Base-by-base conservation (phyloP, 495 filamentous ascomycete genomes). In the Daldinia concentrica region DNA sequence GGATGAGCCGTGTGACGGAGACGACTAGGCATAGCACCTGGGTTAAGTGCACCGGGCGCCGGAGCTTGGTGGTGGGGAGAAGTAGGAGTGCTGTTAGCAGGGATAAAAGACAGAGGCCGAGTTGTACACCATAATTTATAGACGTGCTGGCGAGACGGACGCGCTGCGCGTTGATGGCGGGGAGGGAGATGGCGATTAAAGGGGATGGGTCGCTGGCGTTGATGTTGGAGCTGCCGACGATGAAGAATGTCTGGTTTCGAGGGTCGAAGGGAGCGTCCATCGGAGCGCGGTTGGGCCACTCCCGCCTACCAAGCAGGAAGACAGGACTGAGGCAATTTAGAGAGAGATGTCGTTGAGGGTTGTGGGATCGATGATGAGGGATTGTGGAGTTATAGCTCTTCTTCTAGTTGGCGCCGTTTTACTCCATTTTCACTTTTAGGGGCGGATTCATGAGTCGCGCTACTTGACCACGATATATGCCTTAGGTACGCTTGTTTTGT, bases 41-140 rank as follows among this genome's bases (percentile, higher is more conserved):
- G 4, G 64, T 12, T 0, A 72, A 48, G 55, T 72, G 64, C 8
- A 72, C 48, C 1, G 64, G 43, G 3, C 60, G 64, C 15, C 64
- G 64, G 3, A 72, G 59, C 9, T 67, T 67, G 55, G 36, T 14
- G 19, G 64, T 26, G 0, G 69, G 69, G 1, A 72, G 64, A 2
- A 72, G 64, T 4, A 68, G 52, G 6, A 72, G 69, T 0, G 64
- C 60, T 19, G 58, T 51, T 8, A 72, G 45, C 1, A 72, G 54
- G 4, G 69, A 68, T 29, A 32, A 29, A 6, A 72, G 45, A 29
- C 51, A 48, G 8, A 72, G 69, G 12, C 69, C 69, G 5, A 72
- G 69, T 26, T 72, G 69, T 1, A 67, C 64, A 30, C 69, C 69
- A 55, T 72, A 72, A 56, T 68, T 72, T n/a, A 72, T 72, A 15